Conservation (phyloP, 2,329 filamentous ascomycete species). For the Coleophoma eucalyptorum region DNA sequence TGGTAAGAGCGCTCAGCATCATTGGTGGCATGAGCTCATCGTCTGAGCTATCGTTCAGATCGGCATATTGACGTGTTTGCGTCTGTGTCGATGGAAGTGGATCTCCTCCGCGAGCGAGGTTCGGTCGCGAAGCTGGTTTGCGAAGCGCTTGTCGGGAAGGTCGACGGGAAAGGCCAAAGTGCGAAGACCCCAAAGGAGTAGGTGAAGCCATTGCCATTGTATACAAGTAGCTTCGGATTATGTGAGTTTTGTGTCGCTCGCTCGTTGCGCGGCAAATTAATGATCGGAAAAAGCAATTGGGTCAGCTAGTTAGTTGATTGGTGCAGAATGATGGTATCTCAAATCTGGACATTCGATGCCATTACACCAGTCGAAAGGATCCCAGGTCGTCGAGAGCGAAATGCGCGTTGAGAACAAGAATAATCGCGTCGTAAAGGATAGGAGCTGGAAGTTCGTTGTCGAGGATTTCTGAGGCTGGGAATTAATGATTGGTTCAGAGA, state of each 20-base stretch:
- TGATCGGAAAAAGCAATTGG: too few species aligned
- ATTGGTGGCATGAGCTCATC: conserved; percentile 82
- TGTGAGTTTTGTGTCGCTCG: too few species aligned
- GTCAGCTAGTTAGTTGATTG: conserved; percentile 10
- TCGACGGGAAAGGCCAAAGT: conserved; percentile 44
- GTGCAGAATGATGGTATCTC: conserved; percentile 7
- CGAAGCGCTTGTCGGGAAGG: conserved; percentile 48
- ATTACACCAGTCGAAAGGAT: conserved; percentile 20
- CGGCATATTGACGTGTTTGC: conserved; percentile 39
- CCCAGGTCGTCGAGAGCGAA: conserved; percentile 6
- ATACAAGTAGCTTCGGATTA: not conserved
- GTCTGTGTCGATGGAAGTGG: conserved; percentile 9
- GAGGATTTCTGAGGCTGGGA: not conserved
- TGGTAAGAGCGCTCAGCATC: conserved; percentile 90
- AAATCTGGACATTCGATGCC: conserved; percentile 14
- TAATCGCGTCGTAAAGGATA: conserved; percentile 18
- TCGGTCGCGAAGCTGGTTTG: conserved; percentile 43
- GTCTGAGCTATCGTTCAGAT: conserved; percentile 80
- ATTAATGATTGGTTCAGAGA: conserved; percentile 1
- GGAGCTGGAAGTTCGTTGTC: not conserved
- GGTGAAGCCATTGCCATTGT: conserved; percentile 51
- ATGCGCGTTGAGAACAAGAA: conserved; percentile 19
- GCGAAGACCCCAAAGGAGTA: conserved; percentile 47
- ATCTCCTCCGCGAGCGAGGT: conserved; percentile 14
- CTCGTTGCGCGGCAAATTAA: conserved; percentile 2